Percentiles rank a stretch among this genome's conserved stretches.
Conservation (phyloP, 306 rosid genomes). For the Ormosia emarginata region DNA sequence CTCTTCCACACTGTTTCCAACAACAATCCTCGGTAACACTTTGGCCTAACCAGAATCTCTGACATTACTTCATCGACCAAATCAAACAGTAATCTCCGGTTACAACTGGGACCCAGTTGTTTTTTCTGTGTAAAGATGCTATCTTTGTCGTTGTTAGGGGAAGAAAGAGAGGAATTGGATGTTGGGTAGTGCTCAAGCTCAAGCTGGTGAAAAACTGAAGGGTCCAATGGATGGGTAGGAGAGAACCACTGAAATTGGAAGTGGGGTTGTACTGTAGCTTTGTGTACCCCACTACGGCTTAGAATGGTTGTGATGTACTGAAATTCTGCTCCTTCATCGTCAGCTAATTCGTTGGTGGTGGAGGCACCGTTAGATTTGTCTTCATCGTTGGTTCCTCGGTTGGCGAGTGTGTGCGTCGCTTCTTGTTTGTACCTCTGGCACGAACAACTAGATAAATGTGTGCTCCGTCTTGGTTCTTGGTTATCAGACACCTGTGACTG, state of each 20-base stretch:
- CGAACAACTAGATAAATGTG: conserved; percentile 61
- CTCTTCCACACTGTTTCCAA: conserved; percentile 45
- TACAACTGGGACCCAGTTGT: conserved; percentile 34
- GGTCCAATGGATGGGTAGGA: conserved; percentile 60
- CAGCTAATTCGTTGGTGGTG: conserved; percentile 22
- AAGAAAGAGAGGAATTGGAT: background rate
- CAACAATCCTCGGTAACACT: background rate
- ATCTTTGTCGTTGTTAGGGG: background rate
- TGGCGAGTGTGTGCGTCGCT: conserved; percentile 27
- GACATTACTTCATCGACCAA: conserved; percentile 60
- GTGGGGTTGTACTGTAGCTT: background rate
- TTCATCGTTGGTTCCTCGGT: conserved; percentile 27
- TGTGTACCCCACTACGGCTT: conserved; percentile 45
- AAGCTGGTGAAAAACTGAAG: conserved; percentile 52
- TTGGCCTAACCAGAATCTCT: conserved; percentile 40
- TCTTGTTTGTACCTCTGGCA: conserved; percentile 55
- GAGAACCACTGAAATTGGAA: conserved; percentile 48
- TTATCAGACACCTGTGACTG: conserved; percentile 26
- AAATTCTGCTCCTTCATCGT: conserved; percentile 37
- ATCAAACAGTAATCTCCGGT: conserved; percentile 59
- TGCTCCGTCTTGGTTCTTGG: conserved; percentile 40
- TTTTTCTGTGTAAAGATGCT: background rate
- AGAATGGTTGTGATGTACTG: conserved; percentile 50
- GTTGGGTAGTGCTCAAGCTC: conserved; percentile 46
- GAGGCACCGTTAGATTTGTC: conserved; percentile 34